Evolutionary conservation across 345 rosid genomes (phyloP).

Genomic region (Brassica rapa): DNA sequence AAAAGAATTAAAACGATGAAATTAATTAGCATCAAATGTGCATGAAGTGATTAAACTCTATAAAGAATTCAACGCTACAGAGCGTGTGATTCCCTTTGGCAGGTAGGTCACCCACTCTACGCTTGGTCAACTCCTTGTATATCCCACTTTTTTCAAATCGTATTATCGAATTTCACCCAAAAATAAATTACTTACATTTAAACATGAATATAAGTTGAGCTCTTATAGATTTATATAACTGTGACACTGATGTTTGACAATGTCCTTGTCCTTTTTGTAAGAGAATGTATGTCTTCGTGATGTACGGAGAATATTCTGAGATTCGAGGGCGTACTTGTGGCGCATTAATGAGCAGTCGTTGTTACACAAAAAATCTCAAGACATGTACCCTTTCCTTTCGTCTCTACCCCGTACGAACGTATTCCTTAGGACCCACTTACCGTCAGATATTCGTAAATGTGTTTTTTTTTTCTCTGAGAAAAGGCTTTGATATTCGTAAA

Average conservation of each 20-base stretch:
- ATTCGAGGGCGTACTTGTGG: background rate
- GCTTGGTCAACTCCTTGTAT: slow-evolving; percentile 62
- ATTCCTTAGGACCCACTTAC: too few species aligned
- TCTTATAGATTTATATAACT: too few species aligned
- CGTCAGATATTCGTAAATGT: too few species aligned
- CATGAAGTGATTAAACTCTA: slow-evolving; percentile 64
- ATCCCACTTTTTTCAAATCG: background rate
- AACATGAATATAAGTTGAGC: too few species aligned
- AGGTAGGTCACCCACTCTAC: slow-evolving; percentile 93
- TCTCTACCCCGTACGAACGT: too few species aligned
- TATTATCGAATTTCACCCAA: slow-evolving; percentile 4
- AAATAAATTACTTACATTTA: background rate
- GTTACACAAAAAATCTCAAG: background rate
- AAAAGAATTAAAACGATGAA: background rate
- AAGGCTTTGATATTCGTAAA: too few species aligned
- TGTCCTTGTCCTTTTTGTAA: background rate
- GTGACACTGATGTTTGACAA: too few species aligned
- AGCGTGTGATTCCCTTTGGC: slow-evolving; percentile 71
- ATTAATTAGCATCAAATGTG: slow-evolving; percentile 55
- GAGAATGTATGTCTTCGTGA: background rate
- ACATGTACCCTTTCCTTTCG: background rate
- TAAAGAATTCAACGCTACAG: slow-evolving; percentile 94
- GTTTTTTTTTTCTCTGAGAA: too few species aligned
- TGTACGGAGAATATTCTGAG: background rate
- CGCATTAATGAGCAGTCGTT: background rate